phyloP scores from a whole-genome alignment of 1,284 basidiomycete species.

The Mycena sp. region DNA sequence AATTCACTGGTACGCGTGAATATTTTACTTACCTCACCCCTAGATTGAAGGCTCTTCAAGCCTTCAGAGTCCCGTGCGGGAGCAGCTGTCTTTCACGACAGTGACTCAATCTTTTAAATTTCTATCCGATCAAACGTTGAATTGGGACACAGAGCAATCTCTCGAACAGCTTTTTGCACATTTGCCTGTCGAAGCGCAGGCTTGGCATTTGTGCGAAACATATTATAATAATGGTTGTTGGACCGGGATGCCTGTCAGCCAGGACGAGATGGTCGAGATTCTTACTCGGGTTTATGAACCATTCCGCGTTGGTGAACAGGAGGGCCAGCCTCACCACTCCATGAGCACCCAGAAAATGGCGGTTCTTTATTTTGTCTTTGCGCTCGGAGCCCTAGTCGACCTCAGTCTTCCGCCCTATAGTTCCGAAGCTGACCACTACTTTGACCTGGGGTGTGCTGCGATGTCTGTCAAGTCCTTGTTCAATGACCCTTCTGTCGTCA shows the following conservation, averaged over 20 bases:
- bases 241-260: conserved; percentile 45
- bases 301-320: not conserved
- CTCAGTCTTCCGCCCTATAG: conserved; percentile 28
- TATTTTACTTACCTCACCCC: not conserved
- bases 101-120: conserved; percentile 25
- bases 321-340: not conserved
- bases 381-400: conserved; percentile 31
- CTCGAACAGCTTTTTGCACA: conserved; percentile 19
- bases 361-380: conserved; percentile 29
- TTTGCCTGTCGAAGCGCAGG: conserved; percentile 44
- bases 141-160: conserved; percentile 24
- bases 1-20: not conserved
- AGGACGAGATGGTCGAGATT: conserved; percentile 47
- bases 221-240: conserved; percentile 46
- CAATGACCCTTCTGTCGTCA: conserved; percentile 14
- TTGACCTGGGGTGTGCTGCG: conserved; percentile 27
- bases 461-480: conserved; percentile 21
- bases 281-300: conserved; percentile 45
- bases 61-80: conserved; percentile 9
- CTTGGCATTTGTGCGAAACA: conserved; percentile 47
- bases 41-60: conserved; percentile 16
- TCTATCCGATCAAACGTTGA: not conserved
- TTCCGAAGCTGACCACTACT: conserved; percentile 30
- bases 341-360: conserved; percentile 35
- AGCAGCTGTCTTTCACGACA: conserved; percentile 3